Evolutionary conservation across 768 basidiomycete species (phyloP).

Genomic region (Naganishia kalamii): DNA sequence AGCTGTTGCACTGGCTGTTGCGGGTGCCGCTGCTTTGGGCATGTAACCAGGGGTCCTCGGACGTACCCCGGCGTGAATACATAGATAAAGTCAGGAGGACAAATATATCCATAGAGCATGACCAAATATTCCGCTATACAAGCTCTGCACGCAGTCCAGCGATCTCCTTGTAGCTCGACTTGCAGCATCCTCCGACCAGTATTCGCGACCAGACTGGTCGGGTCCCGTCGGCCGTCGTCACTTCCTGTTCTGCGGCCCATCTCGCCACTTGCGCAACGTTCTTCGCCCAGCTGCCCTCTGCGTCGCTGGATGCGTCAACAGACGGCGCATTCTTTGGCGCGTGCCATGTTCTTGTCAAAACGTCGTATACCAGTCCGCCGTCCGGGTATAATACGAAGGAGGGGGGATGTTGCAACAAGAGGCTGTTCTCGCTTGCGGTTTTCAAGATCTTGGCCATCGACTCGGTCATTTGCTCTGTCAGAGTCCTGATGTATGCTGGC

Average conservation of each 20-base stretch:
- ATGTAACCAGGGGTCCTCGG: not conserved
- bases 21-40: not conserved
- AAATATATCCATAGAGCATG: not conserved
- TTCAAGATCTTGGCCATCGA: conserved; percentile 24
- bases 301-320: conserved; percentile 13
- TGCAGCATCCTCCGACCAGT: conserved; percentile 66
- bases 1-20: conserved; percentile 17
- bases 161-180: conserved; percentile 57
- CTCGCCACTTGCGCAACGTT: conserved; percentile 26
- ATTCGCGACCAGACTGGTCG: conserved; percentile 52
- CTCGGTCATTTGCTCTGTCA: conserved; percentile 49
- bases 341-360: conserved; percentile 51
- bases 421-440: not conserved
- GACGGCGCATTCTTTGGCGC: conserved; percentile 20
- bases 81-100: not conserved
- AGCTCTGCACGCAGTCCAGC: conserved; percentile 28
- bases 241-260: conserved; percentile 29
- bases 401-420: not conserved
- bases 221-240: conserved; percentile 31
- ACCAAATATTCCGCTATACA: not conserved
- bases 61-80: too few relatives aligned
- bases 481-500: conserved; percentile 48
- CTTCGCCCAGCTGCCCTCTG: conserved; percentile 32
- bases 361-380: conserved; percentile 58
- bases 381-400: conserved; percentile 69